A percentile compares a stretch with the other conserved stretches of the same genome.
Evolutionary conservation across 2,329 filamentous ascomycete species (phyloP).

Genomic region (Neofusicoccum kwambonambiense): DNA sequence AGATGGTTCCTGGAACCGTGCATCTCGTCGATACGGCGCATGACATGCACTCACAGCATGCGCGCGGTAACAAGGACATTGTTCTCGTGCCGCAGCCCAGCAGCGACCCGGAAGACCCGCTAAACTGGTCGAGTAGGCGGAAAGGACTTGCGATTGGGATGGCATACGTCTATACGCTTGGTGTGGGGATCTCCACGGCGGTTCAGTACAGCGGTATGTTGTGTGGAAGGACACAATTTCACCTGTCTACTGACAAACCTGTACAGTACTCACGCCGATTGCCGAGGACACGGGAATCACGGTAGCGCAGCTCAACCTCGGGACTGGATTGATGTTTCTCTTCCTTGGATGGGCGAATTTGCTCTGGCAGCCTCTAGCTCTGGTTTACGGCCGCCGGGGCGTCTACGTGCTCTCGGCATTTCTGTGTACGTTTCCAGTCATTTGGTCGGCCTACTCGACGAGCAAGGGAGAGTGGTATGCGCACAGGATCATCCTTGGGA

Average conservation of each 20-base stretch:
- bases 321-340: constrained; percentile 54
- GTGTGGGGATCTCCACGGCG: constrained; percentile 48
- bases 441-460: constrained; percentile 46
- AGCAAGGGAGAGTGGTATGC: constrained; percentile 49
- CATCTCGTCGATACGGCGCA: constrained; percentile 43
- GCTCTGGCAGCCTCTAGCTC: constrained; percentile 53
- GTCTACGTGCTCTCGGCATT: constrained; percentile 46
- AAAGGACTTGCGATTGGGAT: constrained; percentile 19
- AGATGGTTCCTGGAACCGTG: constrained; percentile 39
- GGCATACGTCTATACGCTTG: constrained; percentile 43
- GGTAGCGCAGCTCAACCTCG: constrained; percentile 46
- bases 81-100: constrained; percentile 39
- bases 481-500: constrained; percentile 47
- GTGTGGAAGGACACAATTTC: background rate
- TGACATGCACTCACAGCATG: constrained; percentile 35
- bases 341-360: constrained; percentile 52
- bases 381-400: constrained; percentile 51
- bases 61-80: constrained; percentile 44
- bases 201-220: constrained; percentile 40
- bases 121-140: constrained; percentile 30
- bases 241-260: background rate
- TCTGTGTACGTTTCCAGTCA: constrained; percentile 22
- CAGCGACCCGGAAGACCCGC: constrained; percentile 28
- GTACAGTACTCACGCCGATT: constrained; percentile 47
- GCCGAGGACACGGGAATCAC: constrained; percentile 47